Conservation (phyloP, 1,139 yeast genomes). For the Taphrina sp. region DNA sequence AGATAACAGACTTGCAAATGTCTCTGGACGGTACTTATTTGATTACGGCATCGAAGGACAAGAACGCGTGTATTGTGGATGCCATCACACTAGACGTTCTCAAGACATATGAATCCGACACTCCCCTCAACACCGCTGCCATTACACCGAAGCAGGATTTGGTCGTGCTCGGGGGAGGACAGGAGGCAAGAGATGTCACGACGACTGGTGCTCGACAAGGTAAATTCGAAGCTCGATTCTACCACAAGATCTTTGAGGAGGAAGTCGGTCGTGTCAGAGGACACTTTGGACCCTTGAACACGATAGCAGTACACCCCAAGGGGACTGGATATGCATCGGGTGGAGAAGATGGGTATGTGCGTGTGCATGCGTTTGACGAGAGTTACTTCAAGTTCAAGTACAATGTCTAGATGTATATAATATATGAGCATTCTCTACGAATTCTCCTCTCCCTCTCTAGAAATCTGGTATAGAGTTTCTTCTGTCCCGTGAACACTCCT, state of each 20-base stretch:
- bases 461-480: no score
- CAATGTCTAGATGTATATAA: constrained; percentile 10
- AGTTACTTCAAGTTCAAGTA: constrained; percentile 79
- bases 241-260: constrained; percentile 90
- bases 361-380: constrained; percentile 91
- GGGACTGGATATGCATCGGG: constrained; percentile 94
- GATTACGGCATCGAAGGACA: constrained; percentile 90
- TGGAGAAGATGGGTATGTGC: constrained; percentile 94
- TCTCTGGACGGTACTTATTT: constrained; percentile 84
- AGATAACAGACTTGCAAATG: constrained; percentile 83
- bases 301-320: constrained; percentile 89
- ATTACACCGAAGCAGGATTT: constrained; percentile 90
- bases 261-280: constrained; percentile 97
- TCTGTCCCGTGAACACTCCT: no score
- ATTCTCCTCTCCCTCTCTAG: no score
- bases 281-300: constrained; percentile 97
- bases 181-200: constrained; percentile 96
- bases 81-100: constrained; percentile 69
- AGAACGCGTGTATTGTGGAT: constrained; percentile 75
- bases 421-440: no score
- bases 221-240: constrained; percentile 93
- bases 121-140: constrained; percentile 94
- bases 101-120: constrained; percentile 80
- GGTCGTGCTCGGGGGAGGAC: constrained; percentile 97
- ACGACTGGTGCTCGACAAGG: constrained; percentile 93